Evolutionary conservation across 176 grass and related monocot genomes (phyloP), one percentile per base, ranked within the genome.

Genomic region (Melocanna baccifera): DNA sequence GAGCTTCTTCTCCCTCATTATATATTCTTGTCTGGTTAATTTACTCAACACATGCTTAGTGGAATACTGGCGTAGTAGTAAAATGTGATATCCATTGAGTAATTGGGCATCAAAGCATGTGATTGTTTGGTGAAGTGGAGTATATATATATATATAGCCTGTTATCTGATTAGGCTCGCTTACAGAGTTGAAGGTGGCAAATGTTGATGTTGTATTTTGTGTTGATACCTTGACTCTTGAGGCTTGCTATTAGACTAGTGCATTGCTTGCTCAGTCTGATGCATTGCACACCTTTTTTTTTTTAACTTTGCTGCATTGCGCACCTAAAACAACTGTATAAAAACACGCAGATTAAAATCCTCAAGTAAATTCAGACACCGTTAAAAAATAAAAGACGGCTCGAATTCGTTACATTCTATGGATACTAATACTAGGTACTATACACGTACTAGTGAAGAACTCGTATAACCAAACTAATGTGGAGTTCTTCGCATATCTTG

Each of bases 361-460:
- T 9, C 4, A 6, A 36, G 63, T 9, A 67, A 48, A 81, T 19
- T 32, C 42, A 19, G 5, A 63, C 62, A 50, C 62, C 3, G 12
- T 66, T 46, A 51, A 83, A 57, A 46, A 9, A 12, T 59, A 19
- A 20, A 72, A 15, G 0, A 28, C 61, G 25, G 14, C 25, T 53
- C 5, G 16, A 7, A 52, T 22, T 22, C 56, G 62, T 76, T 62
- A 61, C n/a, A 65, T 52, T 86, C 75, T 18, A 61, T 36, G 69
- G 23, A 39, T 41, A 73, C 68, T 89, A 75, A 48, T 36, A 72
- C 15, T 52, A 34, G 16, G 51, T 71, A 84, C 41, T 89, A 68
- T 89, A 81, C 82, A 76, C 3, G 25, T 41, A 76, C 12, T 36
- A 4, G 41, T 3, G 48, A 67, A 53, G 11, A 71, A 65, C 32